phyloP scores from a whole-genome alignment of 1,284 basidiomycete genomes.

The Apiotrichum akiyoshidainum region DNA sequence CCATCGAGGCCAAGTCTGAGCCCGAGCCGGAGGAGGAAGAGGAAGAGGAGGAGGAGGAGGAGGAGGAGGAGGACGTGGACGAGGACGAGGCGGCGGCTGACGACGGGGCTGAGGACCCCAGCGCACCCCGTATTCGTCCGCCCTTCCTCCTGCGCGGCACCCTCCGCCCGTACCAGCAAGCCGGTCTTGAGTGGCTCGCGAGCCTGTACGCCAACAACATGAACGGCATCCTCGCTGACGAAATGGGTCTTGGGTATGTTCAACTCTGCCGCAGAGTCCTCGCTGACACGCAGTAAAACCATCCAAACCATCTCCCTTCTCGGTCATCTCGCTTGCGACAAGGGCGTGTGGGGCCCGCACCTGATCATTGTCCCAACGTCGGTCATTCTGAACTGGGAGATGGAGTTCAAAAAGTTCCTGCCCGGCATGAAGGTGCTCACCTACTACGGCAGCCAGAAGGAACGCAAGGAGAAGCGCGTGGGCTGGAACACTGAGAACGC shows the following conservation, averaged over 20 bases:
- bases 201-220: constrained; percentile 79
- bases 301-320: constrained; percentile 93
- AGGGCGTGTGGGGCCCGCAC: constrained; percentile 95
- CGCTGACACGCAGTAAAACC: constrained; percentile 67
- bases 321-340: constrained; percentile 88
- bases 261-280: background rate
- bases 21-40: constrained; percentile 17
- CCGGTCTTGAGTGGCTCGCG: constrained; percentile 92
- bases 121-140: constrained; percentile 60
- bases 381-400: constrained; percentile 96
- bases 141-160: constrained; percentile 82
- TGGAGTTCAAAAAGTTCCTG: constrained; percentile 98
- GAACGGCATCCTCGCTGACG: constrained; percentile 80
- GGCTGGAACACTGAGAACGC: constrained; percentile 91
- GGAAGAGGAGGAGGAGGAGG: constrained; percentile 25
- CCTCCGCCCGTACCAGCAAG: constrained; percentile 89
- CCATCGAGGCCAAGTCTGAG: constrained; percentile 14
- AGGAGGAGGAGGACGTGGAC: constrained; percentile 18
- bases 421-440: constrained; percentile 89
- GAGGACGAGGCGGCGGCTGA: constrained; percentile 37
- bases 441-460: constrained; percentile 87
- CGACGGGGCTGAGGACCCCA: constrained; percentile 57
- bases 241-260: constrained; percentile 83
- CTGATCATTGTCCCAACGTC: constrained; percentile 93
- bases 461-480: constrained; percentile 85